These are phyloP conservation scores for Cercospora zeae-maydis DNA, from an alignment of 2,329 filamentous ascomycete species.

Conservation along the genomic window DNA sequence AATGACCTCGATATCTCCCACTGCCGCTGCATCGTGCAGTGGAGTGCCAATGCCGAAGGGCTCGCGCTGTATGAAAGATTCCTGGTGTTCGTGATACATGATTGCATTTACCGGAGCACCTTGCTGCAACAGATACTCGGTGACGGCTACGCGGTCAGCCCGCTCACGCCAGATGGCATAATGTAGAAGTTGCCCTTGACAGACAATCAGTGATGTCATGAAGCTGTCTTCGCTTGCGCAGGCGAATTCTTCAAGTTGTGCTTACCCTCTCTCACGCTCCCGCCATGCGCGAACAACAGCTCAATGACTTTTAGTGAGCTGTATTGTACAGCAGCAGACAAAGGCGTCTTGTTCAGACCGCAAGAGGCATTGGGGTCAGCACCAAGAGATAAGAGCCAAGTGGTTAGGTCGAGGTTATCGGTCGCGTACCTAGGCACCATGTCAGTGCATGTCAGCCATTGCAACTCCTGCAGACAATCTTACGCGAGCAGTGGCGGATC, in stretches of 20 bases:
- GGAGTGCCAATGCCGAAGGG: slow-evolving; percentile 4
- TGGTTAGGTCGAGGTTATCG: background rate
- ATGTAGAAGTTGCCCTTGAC: slow-evolving; percentile 5
- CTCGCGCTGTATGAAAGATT: background rate
- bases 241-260: background rate
- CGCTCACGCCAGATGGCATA: slow-evolving; percentile 3
- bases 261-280: slow-evolving; percentile 1
- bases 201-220: background rate
- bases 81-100: slow-evolving; percentile 1
- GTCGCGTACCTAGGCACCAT: slow-evolving; percentile 4
- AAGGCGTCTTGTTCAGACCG: slow-evolving; percentile 2
- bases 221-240: background rate
- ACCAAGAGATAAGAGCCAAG: background rate
- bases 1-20: background rate
- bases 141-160: background rate
- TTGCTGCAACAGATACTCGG: slow-evolving; percentile 1
- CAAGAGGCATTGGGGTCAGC: slow-evolving; percentile 7
- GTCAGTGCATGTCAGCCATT: background rate
- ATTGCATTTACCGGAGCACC: background rate
- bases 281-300: slow-evolving; percentile 6
- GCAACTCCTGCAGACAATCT: background rate
- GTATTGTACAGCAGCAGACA: slow-evolving; percentile 7
- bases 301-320: background rate
- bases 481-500: slow-evolving; percentile 7
- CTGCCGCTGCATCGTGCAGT: background rate